Base-by-base conservation (phyloP, 2,329 filamentous ascomycete species). In the Pseudopithomyces maydicus region DNA sequence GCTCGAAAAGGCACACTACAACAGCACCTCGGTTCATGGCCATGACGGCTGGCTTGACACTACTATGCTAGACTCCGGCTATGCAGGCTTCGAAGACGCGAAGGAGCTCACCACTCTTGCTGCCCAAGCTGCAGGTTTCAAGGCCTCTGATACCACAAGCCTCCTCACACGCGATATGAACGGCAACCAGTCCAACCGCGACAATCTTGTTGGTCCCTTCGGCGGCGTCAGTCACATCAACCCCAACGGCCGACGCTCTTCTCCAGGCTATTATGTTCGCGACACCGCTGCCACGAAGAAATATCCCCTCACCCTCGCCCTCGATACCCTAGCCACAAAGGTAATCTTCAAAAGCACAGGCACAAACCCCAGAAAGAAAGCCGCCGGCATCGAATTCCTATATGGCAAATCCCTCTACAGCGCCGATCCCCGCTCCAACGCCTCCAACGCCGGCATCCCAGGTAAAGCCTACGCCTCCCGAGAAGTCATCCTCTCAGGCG, bases 31-130 rank as follows among this genome's bases (percentile, higher is more conserved):
- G 57, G 73, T 50, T 39, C 85, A 88, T 63, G 85, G 85, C 7
- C 82, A 77, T 59, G 65, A 78, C 29, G 85, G 84, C 29, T 87
- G 83, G 84, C 76, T 86, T 17, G 69, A 72, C 38, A 84, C 81
- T 0, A 79, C 79, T 56, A 68, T 79, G 3, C 67, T 80, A 82
- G 0, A 78, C 81, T 12, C 67, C 85, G 42, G 75, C 68, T 15
- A 74, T 85, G n/a, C 78, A 81, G 2, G 66, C 82, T 45, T 79
- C 81, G 12, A 77, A 86, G 39, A 81, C 14, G 3, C 67, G 77
- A 19, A 84, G 81, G 84, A 63, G 73, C 86, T 2, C 65, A 84
- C 11, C 81, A 45, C 79, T 20, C 61, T 84, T 46, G 69, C 84
- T 23, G 64, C 79, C 11, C 79, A 80, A 0, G 81, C 79, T 35